Conservation (phyloP, 768 basidiomycete genomes). For the Termitomyces eurrhizus region DNA sequence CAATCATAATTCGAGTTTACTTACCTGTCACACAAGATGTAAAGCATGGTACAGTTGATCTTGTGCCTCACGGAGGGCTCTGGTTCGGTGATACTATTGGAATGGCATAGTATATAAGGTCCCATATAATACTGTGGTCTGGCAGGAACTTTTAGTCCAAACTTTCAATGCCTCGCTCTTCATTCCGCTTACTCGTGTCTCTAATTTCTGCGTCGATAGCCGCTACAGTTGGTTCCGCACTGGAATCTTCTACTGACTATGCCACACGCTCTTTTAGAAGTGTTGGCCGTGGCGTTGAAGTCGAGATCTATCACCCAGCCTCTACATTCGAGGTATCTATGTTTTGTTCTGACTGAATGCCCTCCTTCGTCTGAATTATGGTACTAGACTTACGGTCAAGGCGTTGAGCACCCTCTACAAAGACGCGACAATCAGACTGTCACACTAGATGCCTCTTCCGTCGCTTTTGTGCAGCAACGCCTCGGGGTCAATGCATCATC, state of each 20-base stretch:
- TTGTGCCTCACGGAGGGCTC: constrained; percentile 3
- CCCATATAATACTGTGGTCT: neutral
- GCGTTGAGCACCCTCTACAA: constrained; percentile 12
- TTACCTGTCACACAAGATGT: neutral
- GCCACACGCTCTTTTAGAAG: constrained; percentile 12
- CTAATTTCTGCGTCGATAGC: neutral
- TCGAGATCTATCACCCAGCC: constrained; percentile 15
- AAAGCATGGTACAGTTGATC: constrained; percentile 2
- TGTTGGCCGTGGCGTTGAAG: constrained; percentile 9
- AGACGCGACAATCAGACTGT: constrained; percentile 9
- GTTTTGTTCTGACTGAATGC: neutral
- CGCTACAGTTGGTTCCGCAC: neutral
- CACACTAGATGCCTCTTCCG: constrained; percentile 11
- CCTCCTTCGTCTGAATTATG: neutral
- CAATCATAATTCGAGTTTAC: constrained; percentile 7
- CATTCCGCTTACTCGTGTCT: neutral
- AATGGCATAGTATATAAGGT: constrained; percentile 3
- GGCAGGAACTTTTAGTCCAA: neutral
- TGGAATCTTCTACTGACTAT: neutral
- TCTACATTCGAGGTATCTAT: constrained; percentile 14
- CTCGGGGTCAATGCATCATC: constrained; percentile 14
- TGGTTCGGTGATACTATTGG: constrained; percentile 12
- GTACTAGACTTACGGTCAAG: constrained; percentile 15
- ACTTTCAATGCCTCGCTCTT: constrained; percentile 2
- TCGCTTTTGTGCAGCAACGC: constrained; percentile 14